Evolutionary conservation across 2,329 filamentous ascomycete genomes (phyloP).

Genomic region (Zalaria obscura): DNA sequence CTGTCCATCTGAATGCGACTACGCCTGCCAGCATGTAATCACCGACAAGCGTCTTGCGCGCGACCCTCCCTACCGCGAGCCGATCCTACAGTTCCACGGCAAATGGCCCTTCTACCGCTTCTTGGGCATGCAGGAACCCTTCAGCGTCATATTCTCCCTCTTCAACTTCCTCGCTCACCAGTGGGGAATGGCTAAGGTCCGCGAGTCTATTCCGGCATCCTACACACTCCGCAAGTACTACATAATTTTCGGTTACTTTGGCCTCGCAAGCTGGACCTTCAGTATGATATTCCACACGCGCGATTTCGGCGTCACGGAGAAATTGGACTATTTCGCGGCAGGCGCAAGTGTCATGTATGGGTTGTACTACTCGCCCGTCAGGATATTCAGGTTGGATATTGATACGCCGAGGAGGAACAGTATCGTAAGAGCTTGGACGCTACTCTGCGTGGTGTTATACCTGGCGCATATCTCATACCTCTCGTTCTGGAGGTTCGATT

Average conservation of each 20-base stretch:
- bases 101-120: constrained; percentile 96
- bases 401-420: constrained; percentile 23
- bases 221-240: constrained; percentile 77
- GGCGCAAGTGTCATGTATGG: constrained; percentile 85
- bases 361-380: constrained; percentile 68
- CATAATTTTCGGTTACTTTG: constrained; percentile 62
- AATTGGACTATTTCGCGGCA: constrained; percentile 91
- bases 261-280: constrained; percentile 71
- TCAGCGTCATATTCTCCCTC: constrained; percentile 82
- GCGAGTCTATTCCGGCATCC: constrained; percentile 50
- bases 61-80: constrained; percentile 47
- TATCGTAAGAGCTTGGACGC: constrained; percentile 61
- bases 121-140: constrained; percentile 87
- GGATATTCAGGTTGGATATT: constrained; percentile 67
- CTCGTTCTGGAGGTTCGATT: constrained; percentile 79
- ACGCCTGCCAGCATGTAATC: constrained; percentile 89
- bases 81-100: constrained; percentile 85
- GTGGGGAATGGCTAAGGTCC: constrained; percentile 58
- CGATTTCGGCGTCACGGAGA: constrained; percentile 76
- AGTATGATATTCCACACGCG: constrained; percentile 86
- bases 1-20: constrained; percentile 90
- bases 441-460: constrained; percentile 58
- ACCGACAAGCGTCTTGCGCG: constrained; percentile 56
- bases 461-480: constrained; percentile 67
- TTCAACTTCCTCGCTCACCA: constrained; percentile 82